Base-by-base conservation (phyloP, 257 asterid genomes). In the Rubia yunnanensis region DNA sequence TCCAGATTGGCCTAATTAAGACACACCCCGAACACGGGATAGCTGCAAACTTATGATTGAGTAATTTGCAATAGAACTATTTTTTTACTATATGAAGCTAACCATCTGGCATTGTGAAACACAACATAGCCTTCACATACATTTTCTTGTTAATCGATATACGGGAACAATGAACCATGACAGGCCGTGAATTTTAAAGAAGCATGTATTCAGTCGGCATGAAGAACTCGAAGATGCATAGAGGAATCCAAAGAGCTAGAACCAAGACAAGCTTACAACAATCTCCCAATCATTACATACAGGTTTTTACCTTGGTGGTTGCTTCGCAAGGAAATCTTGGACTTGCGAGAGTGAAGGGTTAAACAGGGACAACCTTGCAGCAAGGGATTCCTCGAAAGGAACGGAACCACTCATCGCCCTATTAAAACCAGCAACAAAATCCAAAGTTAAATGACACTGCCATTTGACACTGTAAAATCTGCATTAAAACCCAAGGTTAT, bases 401-500 rank as follows among this genome's bases (percentile, higher is more conserved):
- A 92, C 95, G 23, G 97, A 87, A 48, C 97, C 99, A 64, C 85
- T 78, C 99, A 92, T 92, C 60, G 99, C 99, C 86, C 96, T 92
- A 75, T 26, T 52, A 78, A 8, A n/a, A 28, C 50, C 34, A 44
- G 52, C 60, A 67, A 31, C 17, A 17, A 3, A 20, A 60, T 39
- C 9, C 39, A 14, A 53, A 1, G 10, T 56, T 44, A 24, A 55
- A 26, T 14, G 36, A 2, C 38, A 27, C 1, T 8, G 23, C 17
- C 11, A 62, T 4, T 36, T 26, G 52, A 39, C 22, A 30, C 9
- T 30, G 18, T 36, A 65, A 10, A 63, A 71, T 52, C 23, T 60
- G 52, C 26, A 36, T 26, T 3, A 36, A 17, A 46, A 38, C 32
- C 5, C n/a, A 31, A 50, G 52, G 49, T 31, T 32, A 18, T 28